Conservation (phyloP, 805 yeast genomes). For the Maudiozyma barnettii region DNA sequence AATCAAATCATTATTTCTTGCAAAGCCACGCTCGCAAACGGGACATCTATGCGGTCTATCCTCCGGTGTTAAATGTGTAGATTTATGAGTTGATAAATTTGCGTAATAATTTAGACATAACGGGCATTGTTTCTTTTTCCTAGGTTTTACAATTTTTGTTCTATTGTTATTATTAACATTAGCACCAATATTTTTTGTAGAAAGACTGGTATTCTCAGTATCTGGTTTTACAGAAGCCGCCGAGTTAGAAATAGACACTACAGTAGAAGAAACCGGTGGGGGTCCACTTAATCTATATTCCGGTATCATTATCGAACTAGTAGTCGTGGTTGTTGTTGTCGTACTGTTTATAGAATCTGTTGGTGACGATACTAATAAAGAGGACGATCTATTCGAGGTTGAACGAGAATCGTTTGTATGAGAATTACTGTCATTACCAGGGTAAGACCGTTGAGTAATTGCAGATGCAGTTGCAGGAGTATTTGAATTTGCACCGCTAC, state of each 20-base stretch:
- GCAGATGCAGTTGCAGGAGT: no score
- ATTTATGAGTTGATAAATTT: conserved; percentile 74
- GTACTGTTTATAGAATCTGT: background rate
- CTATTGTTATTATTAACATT: no score
- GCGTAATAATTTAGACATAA: conserved; percentile 60
- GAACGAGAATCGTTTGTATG: background rate
- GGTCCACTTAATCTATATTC: background rate
- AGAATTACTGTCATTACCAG: background rate
- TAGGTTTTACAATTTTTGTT: conserved; percentile 31
- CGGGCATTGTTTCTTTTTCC: conserved; percentile 65
- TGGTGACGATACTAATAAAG: background rate
- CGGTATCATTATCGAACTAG: background rate
- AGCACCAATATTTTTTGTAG: no score
- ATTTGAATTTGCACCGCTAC: background rate
- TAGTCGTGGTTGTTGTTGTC: background rate
- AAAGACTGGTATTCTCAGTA: no score
- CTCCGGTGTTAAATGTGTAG: conserved; percentile 64
- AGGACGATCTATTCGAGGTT: background rate
- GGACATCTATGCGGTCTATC: conserved; percentile 71
- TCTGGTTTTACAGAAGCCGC: no score
- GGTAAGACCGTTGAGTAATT: no score
- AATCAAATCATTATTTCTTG: conserved; percentile 76
- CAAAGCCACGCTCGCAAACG: conserved; percentile 75
- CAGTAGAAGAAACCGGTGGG: background rate
- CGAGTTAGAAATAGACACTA: no score